A percentile compares a stretch with the other conserved stretches of the same genome.
These are phyloP conservation scores for Neolentinus lepideus DNA, from an alignment of 1,284 basidiomycete genomes.

Conservation along the genomic window DNA sequence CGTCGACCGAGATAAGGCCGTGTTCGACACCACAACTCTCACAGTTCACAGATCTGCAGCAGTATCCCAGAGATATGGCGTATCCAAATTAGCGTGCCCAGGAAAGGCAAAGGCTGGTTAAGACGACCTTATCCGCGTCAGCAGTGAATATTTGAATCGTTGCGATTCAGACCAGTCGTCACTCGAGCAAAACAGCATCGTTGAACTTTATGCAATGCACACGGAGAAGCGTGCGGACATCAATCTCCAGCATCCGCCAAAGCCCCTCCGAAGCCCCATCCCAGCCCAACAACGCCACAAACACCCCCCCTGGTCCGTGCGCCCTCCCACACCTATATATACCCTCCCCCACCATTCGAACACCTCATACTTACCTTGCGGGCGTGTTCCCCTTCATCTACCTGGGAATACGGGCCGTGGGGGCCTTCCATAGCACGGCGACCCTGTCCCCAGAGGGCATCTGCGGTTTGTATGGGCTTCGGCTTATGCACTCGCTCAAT, in stretches of 20 bases:
- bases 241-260: too few species aligned
- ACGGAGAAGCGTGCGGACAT: too few species aligned
- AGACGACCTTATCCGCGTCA: too few species aligned
- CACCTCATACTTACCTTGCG: conserved; percentile 6
- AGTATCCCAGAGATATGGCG: too few species aligned
- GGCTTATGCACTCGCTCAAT: conserved; percentile 42
- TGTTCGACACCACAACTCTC: too few species aligned
- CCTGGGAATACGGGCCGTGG: conserved; percentile 13
- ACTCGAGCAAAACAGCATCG: too few species aligned
- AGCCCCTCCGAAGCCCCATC: too few species aligned
- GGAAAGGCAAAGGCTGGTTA: background rate
- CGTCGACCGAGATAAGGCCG: background rate
- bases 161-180: too few species aligned
- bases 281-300: background rate
- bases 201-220: too few species aligned
- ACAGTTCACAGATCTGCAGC: background rate
- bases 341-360: background rate
- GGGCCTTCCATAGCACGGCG: conserved; percentile 25
- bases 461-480: conserved; percentile 57
- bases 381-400: conserved; percentile 4
- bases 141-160: too few species aligned
- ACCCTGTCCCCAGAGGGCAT: conserved; percentile 34
- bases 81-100: background rate
- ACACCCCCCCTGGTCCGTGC: conserved; percentile 2
- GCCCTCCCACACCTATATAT: background rate